A percentile compares a stretch with the other conserved stretches of the same genome.
Conservation (phyloP, 192 early-diverging fungal species). For the Backusella tuberculispora region DNA sequence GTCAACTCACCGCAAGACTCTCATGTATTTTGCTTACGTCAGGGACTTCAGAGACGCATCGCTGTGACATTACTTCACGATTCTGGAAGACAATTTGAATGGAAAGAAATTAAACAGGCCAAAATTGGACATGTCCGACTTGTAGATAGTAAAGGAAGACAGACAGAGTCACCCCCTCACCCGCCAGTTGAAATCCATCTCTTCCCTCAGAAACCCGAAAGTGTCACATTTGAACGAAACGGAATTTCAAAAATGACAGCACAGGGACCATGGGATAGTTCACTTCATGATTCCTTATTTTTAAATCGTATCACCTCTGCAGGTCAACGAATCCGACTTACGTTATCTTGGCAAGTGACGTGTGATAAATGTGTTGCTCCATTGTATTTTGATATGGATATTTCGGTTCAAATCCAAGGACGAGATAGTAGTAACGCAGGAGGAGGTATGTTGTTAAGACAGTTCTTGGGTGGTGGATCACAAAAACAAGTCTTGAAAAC, state of each 20-base stretch:
- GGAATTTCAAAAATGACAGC: slow-evolving; percentile 62
- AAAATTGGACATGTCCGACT: slow-evolving; percentile 50
- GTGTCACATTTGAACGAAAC: slow-evolving; percentile 49
- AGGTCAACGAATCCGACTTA: slow-evolving; percentile 59
- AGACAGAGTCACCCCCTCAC: slow-evolving; percentile 50
- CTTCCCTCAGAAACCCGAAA: slow-evolving; percentile 42
- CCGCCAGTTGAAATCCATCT: slow-evolving; percentile 50
- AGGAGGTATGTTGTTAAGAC: background rate
- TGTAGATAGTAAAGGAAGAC: slow-evolving; percentile 60
- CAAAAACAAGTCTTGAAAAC: slow-evolving; percentile 43
- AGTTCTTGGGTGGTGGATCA: slow-evolving; percentile 22
- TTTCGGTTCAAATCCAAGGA: slow-evolving; percentile 61
- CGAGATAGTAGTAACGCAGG: slow-evolving; percentile 41
- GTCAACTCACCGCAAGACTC: slow-evolving; percentile 46
- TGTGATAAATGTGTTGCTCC: slow-evolving; percentile 51
- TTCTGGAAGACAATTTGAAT: slow-evolving; percentile 64
- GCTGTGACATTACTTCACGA: slow-evolving; percentile 65
- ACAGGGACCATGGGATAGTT: slow-evolving; percentile 75
- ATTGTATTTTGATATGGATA: slow-evolving; percentile 61
- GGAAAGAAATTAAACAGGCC: slow-evolving; percentile 49
- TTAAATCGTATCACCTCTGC: slow-evolving; percentile 64
- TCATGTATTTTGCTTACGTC: slow-evolving; percentile 66
- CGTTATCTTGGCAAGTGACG: slow-evolving; percentile 51
- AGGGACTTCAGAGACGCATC: slow-evolving; percentile 79
- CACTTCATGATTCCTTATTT: slow-evolving; percentile 66